phyloP scores from a whole-genome alignment of 2,329 filamentous ascomycete species.

The Diaporthe vaccinii region DNA sequence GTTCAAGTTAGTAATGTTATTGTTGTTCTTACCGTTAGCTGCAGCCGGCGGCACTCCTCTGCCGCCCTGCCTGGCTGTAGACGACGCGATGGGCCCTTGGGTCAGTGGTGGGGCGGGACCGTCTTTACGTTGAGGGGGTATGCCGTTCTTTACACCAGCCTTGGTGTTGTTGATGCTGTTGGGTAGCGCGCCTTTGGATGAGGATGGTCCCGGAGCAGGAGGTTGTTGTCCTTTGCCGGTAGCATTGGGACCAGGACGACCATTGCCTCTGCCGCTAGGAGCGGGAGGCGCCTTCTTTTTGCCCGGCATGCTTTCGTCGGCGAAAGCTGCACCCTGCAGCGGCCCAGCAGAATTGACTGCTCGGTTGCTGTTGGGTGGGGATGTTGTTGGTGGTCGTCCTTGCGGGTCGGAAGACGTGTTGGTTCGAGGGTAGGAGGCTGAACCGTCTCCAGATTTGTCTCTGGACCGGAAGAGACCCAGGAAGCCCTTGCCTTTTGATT shows the following conservation, averaged over 20 bases:
- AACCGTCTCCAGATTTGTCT: not conserved
- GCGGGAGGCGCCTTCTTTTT: not conserved
- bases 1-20: not conserved
- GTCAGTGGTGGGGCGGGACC: not conserved
- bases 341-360: conserved; percentile 28
- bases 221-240: conserved; percentile 5
- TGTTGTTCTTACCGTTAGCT: not conserved
- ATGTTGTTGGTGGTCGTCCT: not conserved
- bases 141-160: conserved; percentile 5
- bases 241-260: conserved; percentile 9
- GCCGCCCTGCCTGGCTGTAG: not conserved
- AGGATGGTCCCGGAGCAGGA: not conserved
- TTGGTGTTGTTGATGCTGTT: not conserved
- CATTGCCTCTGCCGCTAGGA: not conserved
- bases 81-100: not conserved
- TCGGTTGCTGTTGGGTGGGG: conserved; percentile 10
- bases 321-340: conserved; percentile 11
- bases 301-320: conserved; percentile 1
- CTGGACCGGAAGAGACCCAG: conserved; percentile 25
- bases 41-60: not conserved
- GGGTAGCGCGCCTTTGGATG: conserved; percentile 6
- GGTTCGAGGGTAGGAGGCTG: not conserved
- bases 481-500: conserved; percentile 22
- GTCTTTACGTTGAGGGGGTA: not conserved
- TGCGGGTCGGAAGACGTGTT: conserved; percentile 7